These are phyloP conservation scores for Oryza rufipogon DNA, from an alignment of 176 grass and related monocot species.

Conservation along the genomic window DNA sequence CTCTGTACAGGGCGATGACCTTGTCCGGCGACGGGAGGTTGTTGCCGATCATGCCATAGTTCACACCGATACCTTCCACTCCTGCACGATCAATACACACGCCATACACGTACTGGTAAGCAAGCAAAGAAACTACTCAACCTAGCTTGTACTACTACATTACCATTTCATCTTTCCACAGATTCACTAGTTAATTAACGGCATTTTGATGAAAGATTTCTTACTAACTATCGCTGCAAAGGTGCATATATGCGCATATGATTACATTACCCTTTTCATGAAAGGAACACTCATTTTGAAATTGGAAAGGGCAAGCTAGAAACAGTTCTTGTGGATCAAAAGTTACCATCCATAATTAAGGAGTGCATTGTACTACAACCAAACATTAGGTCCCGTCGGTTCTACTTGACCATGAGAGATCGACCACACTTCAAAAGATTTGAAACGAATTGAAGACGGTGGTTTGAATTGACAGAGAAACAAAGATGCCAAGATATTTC, in stretches of 20 bases:
- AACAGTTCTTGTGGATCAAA: neutral
- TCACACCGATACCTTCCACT: conserved; percentile 71
- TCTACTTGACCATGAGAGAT: neutral
- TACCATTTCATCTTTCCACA: neutral
- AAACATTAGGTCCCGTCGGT: neutral
- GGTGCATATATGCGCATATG: neutral
- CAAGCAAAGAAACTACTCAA: neutral
- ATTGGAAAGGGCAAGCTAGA: neutral
- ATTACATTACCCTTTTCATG: neutral
- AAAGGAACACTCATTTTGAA: neutral
- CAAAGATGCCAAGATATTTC: neutral
- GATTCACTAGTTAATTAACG: neutral
- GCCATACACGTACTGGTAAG: neutral
- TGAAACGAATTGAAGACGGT: neutral
- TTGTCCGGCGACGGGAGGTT: conserved; percentile 81
- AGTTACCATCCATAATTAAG: conserved; percentile 13
- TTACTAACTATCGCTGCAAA: neutral
- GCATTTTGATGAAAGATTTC: neutral
- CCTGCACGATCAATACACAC: conserved; percentile 34
- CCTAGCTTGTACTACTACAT: neutral
- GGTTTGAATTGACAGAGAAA: conserved; percentile 7
- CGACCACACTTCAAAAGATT: conserved; percentile 18
- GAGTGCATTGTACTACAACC: neutral
- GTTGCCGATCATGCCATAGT: conserved; percentile 76
- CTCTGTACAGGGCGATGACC: conserved; percentile 67